Base-by-base conservation (phyloP, 2,329 filamentous ascomycete species). In the Venturia effusa region DNA sequence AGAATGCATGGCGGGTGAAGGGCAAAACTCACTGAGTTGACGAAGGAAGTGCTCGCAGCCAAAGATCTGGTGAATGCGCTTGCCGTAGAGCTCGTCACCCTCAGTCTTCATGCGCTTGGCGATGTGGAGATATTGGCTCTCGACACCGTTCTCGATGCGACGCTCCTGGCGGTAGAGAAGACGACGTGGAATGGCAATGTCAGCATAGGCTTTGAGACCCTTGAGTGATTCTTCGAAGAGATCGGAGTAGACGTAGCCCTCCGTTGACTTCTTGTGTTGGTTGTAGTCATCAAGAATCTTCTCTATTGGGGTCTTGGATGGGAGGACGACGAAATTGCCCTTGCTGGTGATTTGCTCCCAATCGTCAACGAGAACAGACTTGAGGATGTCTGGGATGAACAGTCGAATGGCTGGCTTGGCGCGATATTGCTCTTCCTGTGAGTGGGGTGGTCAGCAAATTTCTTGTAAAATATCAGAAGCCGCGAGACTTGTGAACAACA, bases 321-420 rank as follows among this genome's bases (percentile, higher is more conserved):
- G 94, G 19, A 99, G 80, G 1, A 90, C 87, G 39, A 97, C 90
- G 4, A 97, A 85, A 72, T 93, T 90, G 69, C 91, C 85, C 73
- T 95, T 94, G 78, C 97, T 97, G 64, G 94, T 99, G 66, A 99
- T 87, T 70, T 97, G 96, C 75, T 99, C 94, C 94, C 94, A 99
- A 74, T 99, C 94, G 73, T 99, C 94, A 27, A 99, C 94, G 3
- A 99, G 84, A 67, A 96, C 83, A 19, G 89, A 90, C 78, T 97
- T 97, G 68, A 99, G 82, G 68, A 89, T 85, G 72, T 97, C 94
- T 0, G 94, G 92, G 67, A 97, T 86, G 61, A 87, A 83, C 51
- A 99, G 83, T 70, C 91, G 90, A 70, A 99, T 88, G 22, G 91
- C 90, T 24, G 93, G 92, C 65, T 92, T 87, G 67, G 83, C 82